Conservation (phyloP, 768 basidiomycete genomes). For the Leucogyrophana mollusca region DNA sequence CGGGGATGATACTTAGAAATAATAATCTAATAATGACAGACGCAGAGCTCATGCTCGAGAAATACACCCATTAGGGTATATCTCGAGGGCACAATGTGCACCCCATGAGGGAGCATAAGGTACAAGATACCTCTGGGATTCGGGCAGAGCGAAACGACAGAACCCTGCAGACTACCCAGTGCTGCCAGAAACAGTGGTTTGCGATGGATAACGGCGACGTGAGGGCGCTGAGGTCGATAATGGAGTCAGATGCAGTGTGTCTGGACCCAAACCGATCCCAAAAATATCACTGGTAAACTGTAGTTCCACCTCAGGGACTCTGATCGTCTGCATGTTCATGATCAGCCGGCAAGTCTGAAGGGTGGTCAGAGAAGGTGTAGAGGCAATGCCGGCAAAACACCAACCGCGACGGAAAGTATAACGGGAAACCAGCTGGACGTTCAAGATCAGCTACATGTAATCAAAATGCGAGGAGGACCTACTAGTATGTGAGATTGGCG, state of each 20-base stretch:
- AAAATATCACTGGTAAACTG: conserved; percentile 16
- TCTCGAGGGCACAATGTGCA: too few relatives aligned
- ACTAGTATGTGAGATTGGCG: neutral
- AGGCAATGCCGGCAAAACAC: neutral
- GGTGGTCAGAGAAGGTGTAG: neutral
- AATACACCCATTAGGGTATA: too few relatives aligned
- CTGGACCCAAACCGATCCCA: too few relatives aligned
- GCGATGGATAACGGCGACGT: neutral
- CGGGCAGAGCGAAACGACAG: neutral
- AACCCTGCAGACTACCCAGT: neutral
- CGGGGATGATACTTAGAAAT: too few relatives aligned
- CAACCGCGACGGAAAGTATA: conserved; percentile 14
- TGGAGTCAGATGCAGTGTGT: neutral
- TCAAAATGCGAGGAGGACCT: neutral
- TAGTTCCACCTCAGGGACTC: accelerated
- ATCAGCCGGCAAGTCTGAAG: conserved; percentile 15
- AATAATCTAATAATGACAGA: too few relatives aligned
- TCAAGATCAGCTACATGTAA: neutral
- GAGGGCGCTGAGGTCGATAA: neutral
- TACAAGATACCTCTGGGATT: too few relatives aligned
- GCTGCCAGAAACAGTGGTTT: neutral
- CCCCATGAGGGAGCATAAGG: too few relatives aligned
- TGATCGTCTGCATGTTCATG: conserved; percentile 14
- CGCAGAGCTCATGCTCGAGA: too few relatives aligned
- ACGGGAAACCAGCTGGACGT: conserved; percentile 17